Evolutionary conservation across 805 yeast species (phyloP).

Genomic region (Teunomyces kruisii): DNA sequence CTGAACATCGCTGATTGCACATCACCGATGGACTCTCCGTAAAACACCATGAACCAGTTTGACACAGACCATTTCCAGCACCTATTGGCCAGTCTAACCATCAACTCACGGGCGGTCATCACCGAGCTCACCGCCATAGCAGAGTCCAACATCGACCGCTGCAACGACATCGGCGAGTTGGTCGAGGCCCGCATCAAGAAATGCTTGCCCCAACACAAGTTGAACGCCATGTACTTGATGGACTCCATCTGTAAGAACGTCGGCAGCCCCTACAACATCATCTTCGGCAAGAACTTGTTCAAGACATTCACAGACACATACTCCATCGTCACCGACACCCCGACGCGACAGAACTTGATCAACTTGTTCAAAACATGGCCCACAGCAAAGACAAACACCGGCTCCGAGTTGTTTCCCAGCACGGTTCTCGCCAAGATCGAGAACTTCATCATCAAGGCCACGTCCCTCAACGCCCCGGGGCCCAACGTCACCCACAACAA

Average conservation of each 20-base stretch:
- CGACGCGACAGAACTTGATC: constrained; percentile 39
- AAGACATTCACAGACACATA: constrained; percentile 39
- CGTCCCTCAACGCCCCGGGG: constrained; percentile 19
- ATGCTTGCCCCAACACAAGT: constrained; percentile 39
- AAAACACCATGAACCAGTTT: background rate
- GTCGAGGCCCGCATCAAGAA: constrained; percentile 36
- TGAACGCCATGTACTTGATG: constrained; percentile 34
- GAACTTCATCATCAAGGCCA: constrained; percentile 39
- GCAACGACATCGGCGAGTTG: constrained; percentile 31
- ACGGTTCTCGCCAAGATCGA: constrained; percentile 32
- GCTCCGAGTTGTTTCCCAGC: constrained; percentile 33
- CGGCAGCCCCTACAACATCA: constrained; percentile 43
- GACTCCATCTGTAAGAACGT: constrained; percentile 44
- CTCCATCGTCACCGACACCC: constrained; percentile 37
- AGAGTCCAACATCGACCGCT: constrained; percentile 29
- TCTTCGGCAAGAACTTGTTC: constrained; percentile 35
- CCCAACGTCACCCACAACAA: constrained; percentile 1
- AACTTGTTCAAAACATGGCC: constrained; percentile 44
- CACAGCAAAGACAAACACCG: constrained; percentile 32
- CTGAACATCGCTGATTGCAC: background rate
- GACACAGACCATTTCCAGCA: constrained; percentile 20
- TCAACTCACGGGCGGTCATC: constrained; percentile 38
- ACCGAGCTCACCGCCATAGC: constrained; percentile 41
- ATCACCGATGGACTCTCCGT: background rate
- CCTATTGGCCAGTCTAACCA: constrained; percentile 33